A percentile compares a stretch with the other conserved stretches of the same genome.
phyloP scores from a whole-genome alignment of 2,329 filamentous ascomycete species.

The Fusarium sublunatum region DNA sequence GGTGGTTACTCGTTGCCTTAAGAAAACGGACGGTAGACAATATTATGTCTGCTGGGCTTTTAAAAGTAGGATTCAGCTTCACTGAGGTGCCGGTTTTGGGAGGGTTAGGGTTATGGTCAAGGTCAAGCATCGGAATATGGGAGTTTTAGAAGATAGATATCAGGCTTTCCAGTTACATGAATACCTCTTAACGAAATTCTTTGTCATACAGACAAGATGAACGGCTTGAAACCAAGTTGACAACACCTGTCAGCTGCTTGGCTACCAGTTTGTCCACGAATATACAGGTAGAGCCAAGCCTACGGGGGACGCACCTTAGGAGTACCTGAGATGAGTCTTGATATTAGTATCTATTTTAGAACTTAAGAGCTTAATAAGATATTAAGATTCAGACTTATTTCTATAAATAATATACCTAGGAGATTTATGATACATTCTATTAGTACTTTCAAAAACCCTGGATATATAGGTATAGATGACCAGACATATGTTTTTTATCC shows the following conservation, averaged over 20 bases:
- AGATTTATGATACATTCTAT: too few relatives aligned
- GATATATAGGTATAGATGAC: too few relatives aligned
- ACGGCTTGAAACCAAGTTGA: background rate
- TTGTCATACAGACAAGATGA: background rate
- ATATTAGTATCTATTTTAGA: too few relatives aligned
- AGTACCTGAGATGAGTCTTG: too few relatives aligned
- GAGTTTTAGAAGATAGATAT: slow-evolving; percentile 9
- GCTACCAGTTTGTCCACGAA: background rate
- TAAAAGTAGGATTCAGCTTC: background rate
- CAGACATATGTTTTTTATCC: too few relatives aligned
- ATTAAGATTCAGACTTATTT: too few relatives aligned
- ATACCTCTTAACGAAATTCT: slow-evolving; percentile 9
- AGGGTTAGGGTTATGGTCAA: background rate
- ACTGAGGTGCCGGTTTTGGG: background rate
- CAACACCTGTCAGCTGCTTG: background rate
- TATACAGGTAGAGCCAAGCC: background rate
- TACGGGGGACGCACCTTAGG: too few relatives aligned
- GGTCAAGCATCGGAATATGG: background rate
- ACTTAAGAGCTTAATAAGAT: too few relatives aligned
- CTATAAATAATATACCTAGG: too few relatives aligned
- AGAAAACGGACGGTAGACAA: slow-evolving; percentile 23
- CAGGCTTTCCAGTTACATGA: background rate
- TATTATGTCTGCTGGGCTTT: background rate
- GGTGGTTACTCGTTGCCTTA: slow-evolving; percentile 74
- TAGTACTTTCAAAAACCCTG: too few relatives aligned